Evolutionary conservation across 1,139 yeast genomes (phyloP).

Genomic region (Kluyveromyces sp.): DNA sequence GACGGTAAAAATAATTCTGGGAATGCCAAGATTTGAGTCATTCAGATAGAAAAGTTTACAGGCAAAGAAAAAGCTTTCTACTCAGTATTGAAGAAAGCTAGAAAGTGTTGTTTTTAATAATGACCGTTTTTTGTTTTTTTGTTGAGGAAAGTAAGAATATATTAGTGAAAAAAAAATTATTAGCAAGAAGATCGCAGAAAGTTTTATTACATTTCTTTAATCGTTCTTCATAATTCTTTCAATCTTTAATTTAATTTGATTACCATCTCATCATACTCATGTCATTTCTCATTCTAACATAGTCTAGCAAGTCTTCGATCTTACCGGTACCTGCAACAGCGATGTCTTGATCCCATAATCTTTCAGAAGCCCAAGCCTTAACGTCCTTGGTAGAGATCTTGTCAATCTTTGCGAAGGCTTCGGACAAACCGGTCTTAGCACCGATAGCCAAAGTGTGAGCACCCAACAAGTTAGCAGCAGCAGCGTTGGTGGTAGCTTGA

Average conservation of each 20-base stretch:
- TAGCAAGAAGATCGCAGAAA: too few relatives aligned
- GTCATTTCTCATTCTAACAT: constrained; percentile 78
- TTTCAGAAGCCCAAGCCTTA: constrained; percentile 64
- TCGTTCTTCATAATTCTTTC: constrained; percentile 2
- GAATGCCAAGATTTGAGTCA: background rate
- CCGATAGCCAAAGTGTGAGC: constrained; percentile 52
- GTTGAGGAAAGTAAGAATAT: background rate
- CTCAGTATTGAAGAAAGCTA: background rate
- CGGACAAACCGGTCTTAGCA: constrained; percentile 51
- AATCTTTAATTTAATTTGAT: constrained; percentile 8
- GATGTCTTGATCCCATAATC: constrained; percentile 78
- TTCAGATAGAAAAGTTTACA: background rate
- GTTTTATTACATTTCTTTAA: background rate
- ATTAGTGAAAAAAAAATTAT: background rate
- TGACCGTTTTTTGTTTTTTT: constrained; percentile 3
- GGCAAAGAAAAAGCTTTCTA: background rate
- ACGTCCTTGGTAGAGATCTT: constrained; percentile 52
- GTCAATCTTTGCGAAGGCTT: constrained; percentile 56
- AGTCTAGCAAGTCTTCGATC: constrained; percentile 74
- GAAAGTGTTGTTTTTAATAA: background rate
- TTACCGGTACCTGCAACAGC: constrained; percentile 79
- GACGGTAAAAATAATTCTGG: background rate
- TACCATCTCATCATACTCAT: constrained; percentile 82
- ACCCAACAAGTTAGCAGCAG: constrained; percentile 53
- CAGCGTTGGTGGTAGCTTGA: constrained; percentile 42